Conservation (phyloP, 31 red algal genomes). For the Asparagopsis taxiformis region DNA sequence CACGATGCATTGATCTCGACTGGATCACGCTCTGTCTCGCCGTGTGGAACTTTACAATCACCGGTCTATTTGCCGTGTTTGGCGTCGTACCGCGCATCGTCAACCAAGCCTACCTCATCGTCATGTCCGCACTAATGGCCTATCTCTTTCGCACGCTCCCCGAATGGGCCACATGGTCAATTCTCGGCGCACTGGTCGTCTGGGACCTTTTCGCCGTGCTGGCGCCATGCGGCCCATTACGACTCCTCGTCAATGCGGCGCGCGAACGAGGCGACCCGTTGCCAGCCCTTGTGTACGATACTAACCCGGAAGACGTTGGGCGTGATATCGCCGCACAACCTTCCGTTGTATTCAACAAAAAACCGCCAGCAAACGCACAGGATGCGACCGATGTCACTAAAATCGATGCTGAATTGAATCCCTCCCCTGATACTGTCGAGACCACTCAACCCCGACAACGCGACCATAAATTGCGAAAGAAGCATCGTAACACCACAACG, state of each 20-base stretch:
- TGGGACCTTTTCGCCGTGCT: conserved; percentile 94
- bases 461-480: not conserved
- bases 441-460: not conserved
- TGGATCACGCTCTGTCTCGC: conserved; percentile 73
- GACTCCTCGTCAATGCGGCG: conserved; percentile 62
- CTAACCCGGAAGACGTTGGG: conserved; percentile 61
- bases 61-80: conserved; percentile 84
- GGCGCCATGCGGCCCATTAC: conserved; percentile 60
- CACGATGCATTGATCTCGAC: conserved; percentile 77
- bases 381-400: not conserved
- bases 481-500: not conserved
- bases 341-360: conserved; percentile 9
- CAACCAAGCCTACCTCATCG: conserved; percentile 78
- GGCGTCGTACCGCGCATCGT: conserved; percentile 57
- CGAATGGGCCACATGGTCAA: conserved; percentile 55
- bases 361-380: not conserved
- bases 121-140: conserved; percentile 81
- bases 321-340: conserved; percentile 36
- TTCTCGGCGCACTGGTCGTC: conserved; percentile 68
- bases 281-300: conserved; percentile 82
- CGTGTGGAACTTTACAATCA: conserved; percentile 76
- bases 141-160: conserved; percentile 82
- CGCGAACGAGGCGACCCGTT: conserved; percentile 70
- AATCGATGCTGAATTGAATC: not conserved
- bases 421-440: not conserved